phyloP scores from a whole-genome alignment of 345 rosid species.

The Citrus reticulata region DNA sequence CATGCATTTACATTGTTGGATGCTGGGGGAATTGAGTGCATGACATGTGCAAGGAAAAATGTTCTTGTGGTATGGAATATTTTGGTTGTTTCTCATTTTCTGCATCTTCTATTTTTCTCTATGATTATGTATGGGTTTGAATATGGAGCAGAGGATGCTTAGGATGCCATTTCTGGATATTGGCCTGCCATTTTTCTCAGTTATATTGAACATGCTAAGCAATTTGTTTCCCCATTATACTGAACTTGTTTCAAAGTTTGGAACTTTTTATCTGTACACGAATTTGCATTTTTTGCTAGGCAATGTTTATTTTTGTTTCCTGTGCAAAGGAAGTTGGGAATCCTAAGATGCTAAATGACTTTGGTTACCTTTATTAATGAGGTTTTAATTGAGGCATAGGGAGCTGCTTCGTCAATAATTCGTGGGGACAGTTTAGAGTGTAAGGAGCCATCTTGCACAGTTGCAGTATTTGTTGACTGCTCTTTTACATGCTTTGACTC shows the following conservation, averaged over 20 bases:
- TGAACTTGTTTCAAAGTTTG: background rate
- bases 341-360: background rate
- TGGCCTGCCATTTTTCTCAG: background rate
- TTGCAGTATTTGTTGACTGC: background rate
- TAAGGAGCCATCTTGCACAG: background rate
- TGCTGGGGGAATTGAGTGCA: constrained; percentile 92
- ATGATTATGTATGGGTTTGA: background rate
- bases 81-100: constrained; percentile 12
- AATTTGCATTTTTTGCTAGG: background rate
- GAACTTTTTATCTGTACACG: background rate
- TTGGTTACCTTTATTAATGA: background rate
- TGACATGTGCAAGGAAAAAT: constrained; percentile 67
- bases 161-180: background rate
- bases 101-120: background rate
- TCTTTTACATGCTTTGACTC: background rate
- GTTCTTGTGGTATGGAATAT: constrained; percentile 48
- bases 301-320: background rate
- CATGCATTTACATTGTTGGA: constrained; percentile 59
- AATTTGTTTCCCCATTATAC: background rate
- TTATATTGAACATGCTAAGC: background rate
- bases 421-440: background rate
- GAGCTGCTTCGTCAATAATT: background rate
- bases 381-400: background rate
- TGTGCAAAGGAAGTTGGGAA: background rate
- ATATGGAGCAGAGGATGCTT: background rate